phyloP scores from a whole-genome alignment of 2,329 filamentous ascomycete species.

The Ustilaginoidea virens region DNA sequence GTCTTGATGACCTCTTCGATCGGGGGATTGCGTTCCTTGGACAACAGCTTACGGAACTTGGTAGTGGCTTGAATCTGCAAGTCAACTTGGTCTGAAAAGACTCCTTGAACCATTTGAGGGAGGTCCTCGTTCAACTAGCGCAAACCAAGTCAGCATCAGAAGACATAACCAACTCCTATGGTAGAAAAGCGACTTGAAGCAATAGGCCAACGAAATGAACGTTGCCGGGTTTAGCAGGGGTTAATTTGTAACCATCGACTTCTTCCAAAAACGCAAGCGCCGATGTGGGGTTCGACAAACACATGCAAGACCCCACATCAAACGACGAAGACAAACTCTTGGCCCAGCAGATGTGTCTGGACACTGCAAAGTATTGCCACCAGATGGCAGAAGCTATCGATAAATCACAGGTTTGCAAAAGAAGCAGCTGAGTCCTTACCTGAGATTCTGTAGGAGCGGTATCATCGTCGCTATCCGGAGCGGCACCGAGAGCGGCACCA shows the following conservation, averaged over 20 bases:
- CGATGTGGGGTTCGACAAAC: conserved; percentile 1
- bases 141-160: not conserved
- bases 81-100: conserved; percentile 98
- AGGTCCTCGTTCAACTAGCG: conserved; percentile 87
- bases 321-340: not conserved
- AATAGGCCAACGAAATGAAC: not conserved
- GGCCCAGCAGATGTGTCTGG: too few relatives aligned
- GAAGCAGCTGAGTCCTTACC: conserved; percentile 36
- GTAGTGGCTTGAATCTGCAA: conserved; percentile 94
- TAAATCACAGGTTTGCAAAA: not conserved
- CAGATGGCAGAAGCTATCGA: not conserved
- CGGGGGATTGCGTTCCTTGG: conserved; percentile 96
- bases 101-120: conserved; percentile 91
- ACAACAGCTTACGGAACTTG: conserved; percentile 94
- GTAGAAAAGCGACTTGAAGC: too few relatives aligned
- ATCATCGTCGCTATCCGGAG: conserved; percentile 95
- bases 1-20: conserved; percentile 99
- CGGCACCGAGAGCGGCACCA: conserved; percentile 70
- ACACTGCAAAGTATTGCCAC: too few relatives aligned
- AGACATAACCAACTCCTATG: too few relatives aligned
- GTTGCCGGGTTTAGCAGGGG: too few relatives aligned
- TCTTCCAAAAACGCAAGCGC: too few relatives aligned
- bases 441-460: conserved; percentile 88
- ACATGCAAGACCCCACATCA: conserved; percentile 1
- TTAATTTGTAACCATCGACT: too few relatives aligned